Evolutionary conservation across 345 rosid species (phyloP), one percentile per base, ranked within the genome.

Genomic region (Combretum micranthum): DNA sequence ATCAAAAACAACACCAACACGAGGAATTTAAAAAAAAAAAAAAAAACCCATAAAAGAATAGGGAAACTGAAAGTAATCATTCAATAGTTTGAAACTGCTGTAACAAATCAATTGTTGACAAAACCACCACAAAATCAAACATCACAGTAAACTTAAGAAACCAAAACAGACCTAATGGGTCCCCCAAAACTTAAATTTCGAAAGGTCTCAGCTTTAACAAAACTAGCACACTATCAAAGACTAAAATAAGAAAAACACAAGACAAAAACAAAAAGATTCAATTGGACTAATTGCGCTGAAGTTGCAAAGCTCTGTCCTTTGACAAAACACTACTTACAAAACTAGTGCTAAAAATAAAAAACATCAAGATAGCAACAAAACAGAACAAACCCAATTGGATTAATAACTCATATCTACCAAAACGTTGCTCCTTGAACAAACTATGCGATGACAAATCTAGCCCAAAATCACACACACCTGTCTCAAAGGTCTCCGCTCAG

Each of bases 11-110:
- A 26, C 25, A 11, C n/a, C n/a, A n/a, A n/a, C n/a, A n/a, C n/a
- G n/a, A n/a, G n/a, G n/a, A n/a, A n/a, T n/a, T n/a, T n/a, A n/a
- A 56, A 16, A 50, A 53, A 48, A 2, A 18, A 67, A 60, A 19
- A 49, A 48, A 46, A 23, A 52, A 4, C 15, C 17, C 55, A 56
- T 17, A 54, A 6, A 42, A 44, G 15, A 6, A 53, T 42, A 13
- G 11, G 21, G 11, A 52, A 15, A 16, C 7, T 13, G 23, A 47
- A 19, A 50, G 2, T 19, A 15, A 7, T 13, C 8, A 12, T 3
- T 50, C 18, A 15, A 4, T 0, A 13, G 19, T 15, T 20, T 20
- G 26, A 15, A 32, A 32, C 39, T 32, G 39, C 39, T 32, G 5
- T 32, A 32, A 32, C 39, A 4, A 7, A 32, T 5, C 39, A 32